Evolutionary conservation across 164 flowering plant genomes (phyloP).

Genomic region (Malania oleifera): DNA sequence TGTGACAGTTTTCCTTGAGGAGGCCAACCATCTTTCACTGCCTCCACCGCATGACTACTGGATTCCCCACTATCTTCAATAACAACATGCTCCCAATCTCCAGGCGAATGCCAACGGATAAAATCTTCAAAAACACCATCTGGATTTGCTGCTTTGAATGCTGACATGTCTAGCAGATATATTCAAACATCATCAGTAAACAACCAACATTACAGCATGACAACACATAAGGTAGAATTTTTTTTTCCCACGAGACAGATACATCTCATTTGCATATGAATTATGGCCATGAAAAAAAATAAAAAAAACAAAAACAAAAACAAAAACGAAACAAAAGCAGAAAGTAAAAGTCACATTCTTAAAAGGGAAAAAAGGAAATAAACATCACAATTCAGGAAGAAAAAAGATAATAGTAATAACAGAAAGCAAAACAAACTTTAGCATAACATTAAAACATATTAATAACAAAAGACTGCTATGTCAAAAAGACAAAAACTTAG

Average conservation of each 20-base stretch:
- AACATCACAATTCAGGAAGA: too few species aligned
- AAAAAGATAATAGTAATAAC: too few species aligned
- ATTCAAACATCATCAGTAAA: background rate
- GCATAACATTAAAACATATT: too few species aligned
- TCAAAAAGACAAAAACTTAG: too few species aligned
- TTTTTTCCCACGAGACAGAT: background rate
- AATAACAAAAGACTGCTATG: too few species aligned
- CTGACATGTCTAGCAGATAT: constrained; percentile 80
- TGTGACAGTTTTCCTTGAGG: constrained; percentile 86
- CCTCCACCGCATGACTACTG: constrained; percentile 14
- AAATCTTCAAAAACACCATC: constrained; percentile 94
- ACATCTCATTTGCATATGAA: background rate
- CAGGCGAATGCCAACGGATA: constrained; percentile 98
- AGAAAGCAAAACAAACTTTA: too few species aligned
- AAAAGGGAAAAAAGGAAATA: too few species aligned
- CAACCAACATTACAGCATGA: background rate
- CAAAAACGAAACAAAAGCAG: background rate
- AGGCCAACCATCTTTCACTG: constrained; percentile 54
- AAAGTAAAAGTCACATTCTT: too few species aligned
- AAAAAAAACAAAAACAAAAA: background rate
- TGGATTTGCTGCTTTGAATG: constrained; percentile 97
- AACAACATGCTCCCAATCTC: constrained; percentile 71
- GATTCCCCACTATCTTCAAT: constrained; percentile 16
- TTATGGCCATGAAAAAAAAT: constrained; percentile 1
- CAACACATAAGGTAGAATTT: background rate